Conservation (phyloP, 768 basidiomycete species). For the Termitomyces sp. region DNA sequence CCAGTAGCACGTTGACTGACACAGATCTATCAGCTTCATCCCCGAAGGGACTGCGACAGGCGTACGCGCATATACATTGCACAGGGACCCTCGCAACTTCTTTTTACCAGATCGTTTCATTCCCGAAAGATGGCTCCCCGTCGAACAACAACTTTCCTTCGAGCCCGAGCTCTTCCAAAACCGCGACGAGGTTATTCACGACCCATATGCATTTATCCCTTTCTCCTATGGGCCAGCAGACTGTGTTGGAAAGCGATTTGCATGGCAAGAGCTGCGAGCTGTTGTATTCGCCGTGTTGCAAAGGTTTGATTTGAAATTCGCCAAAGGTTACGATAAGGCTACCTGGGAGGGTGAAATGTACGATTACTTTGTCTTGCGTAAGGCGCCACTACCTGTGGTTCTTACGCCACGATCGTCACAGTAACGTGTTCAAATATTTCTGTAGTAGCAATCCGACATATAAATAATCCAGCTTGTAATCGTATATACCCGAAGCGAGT, state of each 20-base stretch:
- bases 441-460: background rate
- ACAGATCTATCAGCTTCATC: conserved; percentile 24
- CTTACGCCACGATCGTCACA: background rate
- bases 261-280: conserved; percentile 31
- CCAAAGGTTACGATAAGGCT: conserved; percentile 19
- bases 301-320: conserved; percentile 28
- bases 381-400: conserved; percentile 25
- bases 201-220: conserved; percentile 29
- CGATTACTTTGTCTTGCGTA: conserved; percentile 31
- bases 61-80: conserved; percentile 33
- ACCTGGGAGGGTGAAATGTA: conserved; percentile 26
- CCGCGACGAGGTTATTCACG: conserved; percentile 17
- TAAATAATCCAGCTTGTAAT: no score
- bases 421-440: no score
- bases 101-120: conserved; percentile 32
- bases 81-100: conserved; percentile 35
- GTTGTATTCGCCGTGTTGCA: conserved; percentile 24
- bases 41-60: conserved; percentile 36
- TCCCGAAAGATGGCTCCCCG: conserved; percentile 36
- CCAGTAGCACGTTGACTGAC: background rate
- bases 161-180: conserved; percentile 18
- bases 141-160: conserved; percentile 13
- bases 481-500: no score
- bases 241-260: conserved; percentile 43
- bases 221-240: conserved; percentile 46